phyloP scores from a whole-genome alignment of 176 grass and related monocot genomes.

The Musa beccarii region DNA sequence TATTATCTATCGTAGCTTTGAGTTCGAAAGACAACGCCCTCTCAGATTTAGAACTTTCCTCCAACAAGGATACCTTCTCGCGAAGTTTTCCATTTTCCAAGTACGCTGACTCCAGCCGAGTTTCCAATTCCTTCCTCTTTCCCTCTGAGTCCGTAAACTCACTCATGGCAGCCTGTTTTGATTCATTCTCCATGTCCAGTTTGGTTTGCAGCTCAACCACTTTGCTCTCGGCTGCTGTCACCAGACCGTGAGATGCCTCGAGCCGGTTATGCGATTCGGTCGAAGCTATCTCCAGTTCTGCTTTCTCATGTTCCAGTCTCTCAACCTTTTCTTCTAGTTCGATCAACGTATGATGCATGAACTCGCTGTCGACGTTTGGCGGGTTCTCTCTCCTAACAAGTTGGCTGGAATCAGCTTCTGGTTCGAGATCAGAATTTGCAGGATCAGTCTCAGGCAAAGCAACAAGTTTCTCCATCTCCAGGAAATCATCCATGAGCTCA shows the following conservation, averaged over 20 bases:
- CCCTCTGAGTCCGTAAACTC: constrained; percentile 35
- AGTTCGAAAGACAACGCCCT: constrained; percentile 39
- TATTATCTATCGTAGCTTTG: constrained; percentile 38
- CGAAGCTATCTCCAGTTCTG: constrained; percentile 38
- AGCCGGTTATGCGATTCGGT: constrained; percentile 45
- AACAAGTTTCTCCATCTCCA: constrained; percentile 89
- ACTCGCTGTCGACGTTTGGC: constrained; percentile 30
- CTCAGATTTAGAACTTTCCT: constrained; percentile 44
- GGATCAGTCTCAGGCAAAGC: constrained; percentile 47
- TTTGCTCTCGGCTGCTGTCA: constrained; percentile 41
- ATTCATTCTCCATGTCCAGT: constrained; percentile 44
- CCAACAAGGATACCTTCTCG: constrained; percentile 32
- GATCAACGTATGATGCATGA: constrained; percentile 22
- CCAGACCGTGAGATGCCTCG: constrained; percentile 27
- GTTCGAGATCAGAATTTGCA: constrained; percentile 30
- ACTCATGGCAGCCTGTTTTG: constrained; percentile 29
- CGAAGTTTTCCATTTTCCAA: background rate
- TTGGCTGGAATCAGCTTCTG: constrained; percentile 45
- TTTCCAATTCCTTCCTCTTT: constrained; percentile 29
- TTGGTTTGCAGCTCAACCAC: constrained; percentile 54
- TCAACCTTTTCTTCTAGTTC: constrained; percentile 37
- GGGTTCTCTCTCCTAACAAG: constrained; percentile 26
- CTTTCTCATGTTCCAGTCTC: constrained; percentile 66
- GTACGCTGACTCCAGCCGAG: background rate
- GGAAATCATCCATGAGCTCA: constrained; percentile 95